Evolutionary conservation across 768 basidiomycete species (phyloP).

Genomic region (Lactifluus echinatus): DNA sequence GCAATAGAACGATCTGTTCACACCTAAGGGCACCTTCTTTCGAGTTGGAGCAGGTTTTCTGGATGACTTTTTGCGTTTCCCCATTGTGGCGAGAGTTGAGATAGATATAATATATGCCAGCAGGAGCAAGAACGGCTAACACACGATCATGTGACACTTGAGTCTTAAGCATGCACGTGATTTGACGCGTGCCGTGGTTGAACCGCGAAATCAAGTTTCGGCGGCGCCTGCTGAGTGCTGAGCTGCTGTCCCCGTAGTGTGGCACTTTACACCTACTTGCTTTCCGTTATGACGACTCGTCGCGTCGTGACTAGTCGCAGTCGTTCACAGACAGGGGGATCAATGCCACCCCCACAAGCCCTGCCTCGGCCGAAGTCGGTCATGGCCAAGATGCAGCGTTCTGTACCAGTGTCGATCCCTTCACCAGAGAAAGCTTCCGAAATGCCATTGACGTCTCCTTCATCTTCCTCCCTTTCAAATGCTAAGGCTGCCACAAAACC

Average conservation of each 20-base stretch:
- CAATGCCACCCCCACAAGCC: conserved; percentile 30
- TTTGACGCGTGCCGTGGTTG: conserved; percentile 18
- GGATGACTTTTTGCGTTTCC: conserved; percentile 86
- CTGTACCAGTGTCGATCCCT: conserved; percentile 22
- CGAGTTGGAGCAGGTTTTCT: conserved; percentile 65
- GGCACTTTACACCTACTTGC: neutral
- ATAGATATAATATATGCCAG: neutral
- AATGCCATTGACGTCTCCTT: neutral
- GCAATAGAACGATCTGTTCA: conserved; percentile 16
- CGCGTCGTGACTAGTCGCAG: conserved; percentile 46
- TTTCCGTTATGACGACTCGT: conserved; percentile 49
- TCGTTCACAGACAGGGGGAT: conserved; percentile 28
- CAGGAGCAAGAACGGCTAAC: neutral
- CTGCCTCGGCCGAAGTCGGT: conserved; percentile 39
- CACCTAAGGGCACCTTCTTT: conserved; percentile 67
- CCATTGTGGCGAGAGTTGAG: conserved; percentile 41
- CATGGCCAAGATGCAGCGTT: conserved; percentile 35
- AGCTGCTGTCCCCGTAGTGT: neutral
- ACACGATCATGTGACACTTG: conserved; percentile 4
- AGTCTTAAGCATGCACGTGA: conserved; percentile 20
- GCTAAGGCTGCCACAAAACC: conserved; percentile 20
- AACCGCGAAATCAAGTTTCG: neutral
- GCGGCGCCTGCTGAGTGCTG: no score
- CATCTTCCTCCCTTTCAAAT: conserved; percentile 4
- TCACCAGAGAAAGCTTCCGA: conserved; percentile 22